A percentile compares a stretch with the other conserved stretches of the same genome.
These are phyloP conservation scores for Paramarasmius palmivorus DNA, from an alignment of 1,284 basidiomycete genomes.

Conservation along the genomic window DNA sequence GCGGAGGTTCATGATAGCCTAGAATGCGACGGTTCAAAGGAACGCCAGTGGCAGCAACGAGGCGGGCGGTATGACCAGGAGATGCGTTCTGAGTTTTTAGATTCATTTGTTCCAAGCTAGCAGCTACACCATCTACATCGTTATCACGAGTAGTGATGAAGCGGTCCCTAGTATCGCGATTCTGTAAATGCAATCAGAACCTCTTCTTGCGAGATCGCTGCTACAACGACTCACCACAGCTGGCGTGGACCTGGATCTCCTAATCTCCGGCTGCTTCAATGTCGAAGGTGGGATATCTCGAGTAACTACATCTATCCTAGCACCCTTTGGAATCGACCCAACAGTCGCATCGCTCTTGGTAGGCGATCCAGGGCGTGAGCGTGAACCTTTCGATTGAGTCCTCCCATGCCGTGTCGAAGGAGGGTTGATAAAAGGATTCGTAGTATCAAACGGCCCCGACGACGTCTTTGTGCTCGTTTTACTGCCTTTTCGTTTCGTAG, in stretches of 20 bases:
- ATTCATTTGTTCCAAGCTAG: slow-evolving; percentile 64
- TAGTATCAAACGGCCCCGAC: slow-evolving; percentile 43
- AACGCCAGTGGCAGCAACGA: slow-evolving; percentile 73
- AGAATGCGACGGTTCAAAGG: slow-evolving; percentile 74
- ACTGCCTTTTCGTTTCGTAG: slow-evolving; percentile 19
- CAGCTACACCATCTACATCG: slow-evolving; percentile 55
- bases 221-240: slow-evolving; percentile 41
- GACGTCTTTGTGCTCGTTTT: slow-evolving; percentile 28
- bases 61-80: slow-evolving; percentile 74
- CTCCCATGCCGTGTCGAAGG: slow-evolving; percentile 5
- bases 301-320: slow-evolving; percentile 70
- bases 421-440: slow-evolving; percentile 60
- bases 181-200: slow-evolving; percentile 22
- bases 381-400: slow-evolving; percentile 40
- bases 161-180: slow-evolving; percentile 59
- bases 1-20: slow-evolving; percentile 77
- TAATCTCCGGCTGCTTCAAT: slow-evolving; percentile 53
- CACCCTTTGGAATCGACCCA: slow-evolving; percentile 62
- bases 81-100: slow-evolving; percentile 63
- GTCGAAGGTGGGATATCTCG: slow-evolving; percentile 55
- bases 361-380: slow-evolving; percentile 45
- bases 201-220: slow-evolving; percentile 11
- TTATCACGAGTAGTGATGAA: slow-evolving; percentile 73
- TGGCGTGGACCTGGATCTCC: slow-evolving; percentile 71
- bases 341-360: slow-evolving; percentile 66